Base-by-base conservation (phyloP, 2,329 filamentous ascomycete species). In the Blastomyces emzantsi region DNA sequence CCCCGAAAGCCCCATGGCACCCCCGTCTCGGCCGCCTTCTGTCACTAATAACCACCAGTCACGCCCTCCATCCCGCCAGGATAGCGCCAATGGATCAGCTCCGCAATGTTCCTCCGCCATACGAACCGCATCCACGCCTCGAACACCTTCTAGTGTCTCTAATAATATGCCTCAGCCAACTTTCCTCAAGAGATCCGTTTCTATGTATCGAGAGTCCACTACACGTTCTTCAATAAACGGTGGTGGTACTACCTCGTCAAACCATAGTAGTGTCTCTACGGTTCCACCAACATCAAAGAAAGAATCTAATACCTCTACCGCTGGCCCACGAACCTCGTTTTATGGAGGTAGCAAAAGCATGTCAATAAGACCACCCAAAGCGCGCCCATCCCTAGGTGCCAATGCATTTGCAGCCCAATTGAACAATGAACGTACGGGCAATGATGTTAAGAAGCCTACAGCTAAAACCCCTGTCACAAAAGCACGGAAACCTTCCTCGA, bases 11-110 rank as follows among this genome's bases (percentile, higher is more conserved):
- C 79, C 82, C 7, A 83, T 83, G 76, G 80, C 81, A 22, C 83
- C 88, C 4, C 70, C 90, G 74, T 67, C 88, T 77, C 79, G 87
- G 77, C 80, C 88, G 73, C 71, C 86, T 74, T 76, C 89, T 30
- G 15, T 39, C 4, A 22, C 33, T 9, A 33, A 51, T 28, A 39
- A 30, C 25, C 28, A 41, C 45, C 36, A 54, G 2, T 56, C 60
- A n/a, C 51, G 60, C 36, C 77, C 81, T 19, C 75, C 77, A 0
- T 82, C 82, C 28, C 79, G 80, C 39, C 80, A 80, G 47, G 76
- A 77, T 4, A 85, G 81, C 69, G 80, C 84, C 28, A 84, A 81
- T 8, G 81, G 82, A 1, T 85, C 85, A 2, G 64, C 69, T 62
- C 67, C 68, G 62, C 74, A 70, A 64, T 70, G 70, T 28, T 67